A percentile compares a stretch with the other conserved stretches of the same genome.
Conservation (phyloP, 306 rosid genomes). For the Biancaea sappan region DNA sequence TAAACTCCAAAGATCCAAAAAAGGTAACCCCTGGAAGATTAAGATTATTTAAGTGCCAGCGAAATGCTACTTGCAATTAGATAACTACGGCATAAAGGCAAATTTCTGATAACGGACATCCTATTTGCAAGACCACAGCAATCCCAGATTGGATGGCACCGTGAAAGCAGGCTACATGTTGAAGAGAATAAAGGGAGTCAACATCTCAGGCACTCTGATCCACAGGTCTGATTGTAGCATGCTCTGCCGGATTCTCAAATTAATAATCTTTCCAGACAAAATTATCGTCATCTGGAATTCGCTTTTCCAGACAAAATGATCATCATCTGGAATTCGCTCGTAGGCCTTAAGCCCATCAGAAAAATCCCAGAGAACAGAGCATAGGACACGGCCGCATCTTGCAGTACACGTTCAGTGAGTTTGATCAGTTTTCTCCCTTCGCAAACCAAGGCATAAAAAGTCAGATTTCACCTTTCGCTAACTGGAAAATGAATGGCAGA, state of each 20-base stretch:
- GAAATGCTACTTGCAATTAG: background rate
- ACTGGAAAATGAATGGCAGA: background rate
- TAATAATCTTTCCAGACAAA: background rate
- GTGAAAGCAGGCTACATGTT: slow-evolving; percentile 3
- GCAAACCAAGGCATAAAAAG: slow-evolving; percentile 6
- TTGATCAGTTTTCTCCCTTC: slow-evolving; percentile 14
- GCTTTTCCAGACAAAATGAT: background rate
- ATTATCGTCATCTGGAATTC: no score
- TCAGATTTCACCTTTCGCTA: background rate
- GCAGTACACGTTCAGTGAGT: background rate
- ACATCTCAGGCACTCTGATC: slow-evolving; percentile 19
- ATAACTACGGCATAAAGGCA: background rate
- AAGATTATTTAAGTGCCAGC: background rate
- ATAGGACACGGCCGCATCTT: slow-evolving; percentile 16
- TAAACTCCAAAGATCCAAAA: background rate
- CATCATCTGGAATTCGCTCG: background rate
- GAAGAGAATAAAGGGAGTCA: background rate
- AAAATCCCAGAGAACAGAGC: background rate
- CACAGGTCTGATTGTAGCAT: slow-evolving; percentile 11
- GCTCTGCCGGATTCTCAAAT: slow-evolving; percentile 8
- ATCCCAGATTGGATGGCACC: slow-evolving; percentile 14
- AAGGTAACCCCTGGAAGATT: background rate
- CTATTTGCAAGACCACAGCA: background rate
- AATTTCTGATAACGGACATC: background rate
- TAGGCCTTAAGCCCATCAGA: slow-evolving; percentile 14